A percentile compares a stretch with the other conserved stretches of the same genome.
phyloP scores from a whole-genome alignment of 805 yeast genomes.

The Helenozyma baotianmanensis region DNA sequence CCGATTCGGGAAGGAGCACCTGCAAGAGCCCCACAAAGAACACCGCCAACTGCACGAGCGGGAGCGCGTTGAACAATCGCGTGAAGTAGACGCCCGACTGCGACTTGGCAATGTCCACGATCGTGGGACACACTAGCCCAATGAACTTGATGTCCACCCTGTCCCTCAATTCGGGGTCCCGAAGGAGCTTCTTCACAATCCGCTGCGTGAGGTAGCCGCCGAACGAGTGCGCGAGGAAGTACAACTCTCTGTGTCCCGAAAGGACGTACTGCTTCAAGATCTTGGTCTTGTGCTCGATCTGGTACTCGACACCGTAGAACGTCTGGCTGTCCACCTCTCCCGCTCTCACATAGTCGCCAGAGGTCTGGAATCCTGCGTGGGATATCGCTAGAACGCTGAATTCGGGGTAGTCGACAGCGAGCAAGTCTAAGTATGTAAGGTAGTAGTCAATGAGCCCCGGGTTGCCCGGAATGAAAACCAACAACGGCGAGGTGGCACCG shows the following conservation, averaged over 20 bases:
- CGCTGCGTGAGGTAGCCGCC: constrained; percentile 65
- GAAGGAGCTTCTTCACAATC: constrained; percentile 29
- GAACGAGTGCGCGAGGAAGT: constrained; percentile 64
- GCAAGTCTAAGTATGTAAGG: constrained; percentile 43
- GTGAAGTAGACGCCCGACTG: constrained; percentile 29
- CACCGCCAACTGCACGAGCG: constrained; percentile 27
- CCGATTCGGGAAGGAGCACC: constrained; percentile 23
- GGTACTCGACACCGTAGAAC: constrained; percentile 46
- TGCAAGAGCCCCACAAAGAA: constrained; percentile 25
- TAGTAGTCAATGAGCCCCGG: constrained; percentile 72
- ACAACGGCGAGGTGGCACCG: constrained; percentile 20
- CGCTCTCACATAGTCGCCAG: constrained; percentile 22
- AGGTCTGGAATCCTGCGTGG: constrained; percentile 53
- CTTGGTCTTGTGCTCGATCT: constrained; percentile 53
- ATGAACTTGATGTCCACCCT: constrained; percentile 36
- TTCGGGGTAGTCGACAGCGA: constrained; percentile 39
- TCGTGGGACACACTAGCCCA: constrained; percentile 69
- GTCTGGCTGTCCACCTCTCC: constrained; percentile 8
- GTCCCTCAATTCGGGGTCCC: constrained; percentile 19
- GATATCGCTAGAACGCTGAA: constrained; percentile 58
- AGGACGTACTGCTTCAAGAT: constrained; percentile 38
- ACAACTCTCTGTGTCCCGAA: constrained; percentile 24
- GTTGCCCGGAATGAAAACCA: constrained; percentile 69
- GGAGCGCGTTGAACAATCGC: constrained; percentile 21
- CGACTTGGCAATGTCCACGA: constrained; percentile 53